These are phyloP conservation scores for Durotheca rogersii DNA, from an alignment of 495 filamentous ascomycete genomes.

Conservation along the genomic window DNA sequence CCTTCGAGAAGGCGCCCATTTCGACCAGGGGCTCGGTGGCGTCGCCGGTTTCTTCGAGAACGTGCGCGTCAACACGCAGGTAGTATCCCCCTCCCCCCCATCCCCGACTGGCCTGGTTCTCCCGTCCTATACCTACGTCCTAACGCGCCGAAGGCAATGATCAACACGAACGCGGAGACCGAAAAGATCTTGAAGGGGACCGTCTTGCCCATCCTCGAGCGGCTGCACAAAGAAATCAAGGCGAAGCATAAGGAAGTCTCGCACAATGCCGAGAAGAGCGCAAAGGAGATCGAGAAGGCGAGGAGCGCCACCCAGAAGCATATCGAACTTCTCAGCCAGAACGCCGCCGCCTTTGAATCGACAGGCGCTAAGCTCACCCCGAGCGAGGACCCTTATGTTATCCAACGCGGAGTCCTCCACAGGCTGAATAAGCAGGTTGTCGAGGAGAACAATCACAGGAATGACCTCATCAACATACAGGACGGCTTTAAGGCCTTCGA, in stretches of 20 bases:
- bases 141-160: slow-evolving; percentile 59
- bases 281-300: slow-evolving; percentile 89
- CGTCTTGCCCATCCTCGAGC: slow-evolving; percentile 83
- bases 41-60: slow-evolving; percentile 89
- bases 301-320: slow-evolving; percentile 87
- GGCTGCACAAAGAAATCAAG: slow-evolving; percentile 94
- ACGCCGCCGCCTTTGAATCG: slow-evolving; percentile 73
- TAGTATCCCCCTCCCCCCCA: slow-evolving; percentile 35
- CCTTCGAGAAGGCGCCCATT: slow-evolving; percentile 83
- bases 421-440: slow-evolving; percentile 86
- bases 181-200: slow-evolving; percentile 81
- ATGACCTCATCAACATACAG: slow-evolving; percentile 87
- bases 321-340: slow-evolving; percentile 87
- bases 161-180: slow-evolving; percentile 82
- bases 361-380: slow-evolving; percentile 65
- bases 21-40: slow-evolving; percentile 81
- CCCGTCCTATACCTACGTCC: neutral
- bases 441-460: slow-evolving; percentile 91
- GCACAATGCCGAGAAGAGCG: slow-evolving; percentile 78
- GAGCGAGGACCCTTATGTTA: slow-evolving; percentile 80
- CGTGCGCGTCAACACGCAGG: slow-evolving; percentile 86
- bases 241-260: slow-evolving; percentile 85
- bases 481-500: slow-evolving; percentile 88
- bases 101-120: neutral
- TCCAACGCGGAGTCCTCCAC: slow-evolving; percentile 77